A percentile compares a stretch with the other conserved stretches of the same genome.
These are phyloP conservation scores for Epichloe coenophiala DNA, from an alignment of 2,329 filamentous ascomycete species.

Conservation along the genomic window DNA sequence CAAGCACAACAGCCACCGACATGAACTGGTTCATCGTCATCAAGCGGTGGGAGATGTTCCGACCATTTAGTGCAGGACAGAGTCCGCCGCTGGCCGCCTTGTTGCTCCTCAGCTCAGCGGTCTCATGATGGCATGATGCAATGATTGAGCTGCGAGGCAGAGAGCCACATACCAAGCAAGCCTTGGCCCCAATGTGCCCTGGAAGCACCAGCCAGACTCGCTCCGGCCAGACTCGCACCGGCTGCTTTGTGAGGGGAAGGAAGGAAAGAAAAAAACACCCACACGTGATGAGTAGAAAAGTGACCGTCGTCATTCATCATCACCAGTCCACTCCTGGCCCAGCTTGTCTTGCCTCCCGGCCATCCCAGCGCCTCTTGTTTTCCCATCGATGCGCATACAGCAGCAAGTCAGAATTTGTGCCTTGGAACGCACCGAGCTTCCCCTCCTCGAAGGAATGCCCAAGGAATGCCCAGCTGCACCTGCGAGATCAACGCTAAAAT, in stretches of 20 bases:
- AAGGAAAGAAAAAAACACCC: neutral
- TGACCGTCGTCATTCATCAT: neutral
- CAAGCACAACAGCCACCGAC: neutral
- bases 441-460: slow-evolving; percentile 7
- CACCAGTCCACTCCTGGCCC: neutral
- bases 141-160: neutral
- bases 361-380: neutral
- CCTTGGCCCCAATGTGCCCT: neutral
- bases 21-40: neutral
- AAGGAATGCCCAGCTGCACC: slow-evolving; percentile 5
- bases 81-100: neutral
- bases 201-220: neutral
- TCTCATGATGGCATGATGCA: slow-evolving; percentile 3
- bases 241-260: neutral
- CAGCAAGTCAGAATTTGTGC: neutral
- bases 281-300: neutral
- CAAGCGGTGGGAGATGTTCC: neutral
- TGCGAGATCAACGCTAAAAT: slow-evolving; percentile 1
- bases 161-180: slow-evolving; percentile 1
- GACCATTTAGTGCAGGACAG: too few species aligned
- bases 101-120: neutral
- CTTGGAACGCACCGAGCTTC: slow-evolving; percentile 1
- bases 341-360: too few species aligned
- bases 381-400: neutral
- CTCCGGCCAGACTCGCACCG: neutral